Conservation (phyloP, 2,329 filamentous ascomycete genomes). For the Colletotrichum salicis region DNA sequence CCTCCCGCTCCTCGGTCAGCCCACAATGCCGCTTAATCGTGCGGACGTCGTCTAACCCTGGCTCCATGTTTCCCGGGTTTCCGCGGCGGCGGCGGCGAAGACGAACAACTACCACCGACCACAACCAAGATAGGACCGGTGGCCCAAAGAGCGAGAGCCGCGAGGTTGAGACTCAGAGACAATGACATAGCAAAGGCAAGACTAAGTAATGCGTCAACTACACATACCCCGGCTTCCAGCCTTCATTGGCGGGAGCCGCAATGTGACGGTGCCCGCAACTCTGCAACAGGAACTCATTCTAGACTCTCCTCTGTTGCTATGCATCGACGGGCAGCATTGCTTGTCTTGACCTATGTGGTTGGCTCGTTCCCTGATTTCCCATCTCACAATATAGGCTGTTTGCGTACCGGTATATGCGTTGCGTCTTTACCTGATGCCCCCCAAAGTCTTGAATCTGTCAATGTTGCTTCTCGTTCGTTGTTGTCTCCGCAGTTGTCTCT, state of each 20-base stretch:
- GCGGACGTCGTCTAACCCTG: conserved; percentile 29
- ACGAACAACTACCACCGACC: not conserved
- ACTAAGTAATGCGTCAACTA: not conserved
- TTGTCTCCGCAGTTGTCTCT: not conserved
- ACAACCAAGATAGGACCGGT: too few relatives aligned
- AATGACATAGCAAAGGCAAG: not conserved
- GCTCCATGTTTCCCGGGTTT: conserved; percentile 20
- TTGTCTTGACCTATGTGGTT: not conserved
- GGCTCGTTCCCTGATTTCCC: not conserved
- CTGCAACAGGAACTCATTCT: not conserved
- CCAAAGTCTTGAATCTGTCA: not conserved
- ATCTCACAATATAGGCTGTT: not conserved
- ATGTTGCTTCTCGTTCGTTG: not conserved
- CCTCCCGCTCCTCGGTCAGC: conserved; percentile 33
- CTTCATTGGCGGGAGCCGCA: not conserved
- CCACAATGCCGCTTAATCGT: conserved; percentile 32
- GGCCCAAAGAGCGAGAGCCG: too few relatives aligned
- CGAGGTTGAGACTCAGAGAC: too few relatives aligned
- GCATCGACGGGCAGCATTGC: not conserved
- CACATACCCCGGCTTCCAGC: too few relatives aligned
- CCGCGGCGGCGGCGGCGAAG: not conserved
- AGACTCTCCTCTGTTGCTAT: not conserved
- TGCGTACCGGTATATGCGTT: not conserved
- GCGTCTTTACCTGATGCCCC: not conserved
- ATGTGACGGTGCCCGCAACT: not conserved